phyloP scores from a whole-genome alignment of 768 basidiomycete genomes.

The Kwoniella newhampshirensis region DNA sequence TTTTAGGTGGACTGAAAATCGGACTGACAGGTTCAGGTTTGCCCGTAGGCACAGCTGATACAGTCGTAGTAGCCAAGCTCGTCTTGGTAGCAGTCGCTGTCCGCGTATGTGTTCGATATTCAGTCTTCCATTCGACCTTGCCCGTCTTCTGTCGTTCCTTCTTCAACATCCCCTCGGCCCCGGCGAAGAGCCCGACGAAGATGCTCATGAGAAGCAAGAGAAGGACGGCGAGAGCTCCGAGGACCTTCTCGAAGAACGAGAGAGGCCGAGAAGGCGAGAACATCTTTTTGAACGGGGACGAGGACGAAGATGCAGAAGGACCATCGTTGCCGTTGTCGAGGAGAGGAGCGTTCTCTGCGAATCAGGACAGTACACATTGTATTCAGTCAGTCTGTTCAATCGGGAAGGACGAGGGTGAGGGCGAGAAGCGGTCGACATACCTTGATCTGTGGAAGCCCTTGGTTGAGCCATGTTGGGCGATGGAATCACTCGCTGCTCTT shows the following conservation, averaged over 20 bases:
- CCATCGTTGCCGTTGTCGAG: slow-evolving; percentile 31
- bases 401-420: no score
- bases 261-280: slow-evolving; percentile 54
- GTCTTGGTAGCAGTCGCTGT: slow-evolving; percentile 48
- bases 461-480: slow-evolving; percentile 41
- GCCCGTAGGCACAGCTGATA: slow-evolving; percentile 56
- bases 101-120: slow-evolving; percentile 35
- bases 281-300: slow-evolving; percentile 6
- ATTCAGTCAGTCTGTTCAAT: no score
- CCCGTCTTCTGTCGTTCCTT: slow-evolving; percentile 36
- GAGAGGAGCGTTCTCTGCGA: slow-evolving; percentile 51
- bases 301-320: slow-evolving; percentile 19
- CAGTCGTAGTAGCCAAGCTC: slow-evolving; percentile 51
- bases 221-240: slow-evolving; percentile 70
- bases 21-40: slow-evolving; percentile 35
- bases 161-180: slow-evolving; percentile 74
- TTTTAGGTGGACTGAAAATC: neutral
- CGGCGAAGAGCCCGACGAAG: slow-evolving; percentile 92
- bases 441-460: slow-evolving; percentile 51
- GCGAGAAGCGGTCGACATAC: slow-evolving; percentile 33
- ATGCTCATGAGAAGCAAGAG: slow-evolving; percentile 78
- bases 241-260: slow-evolving; percentile 76
- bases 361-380: slow-evolving; percentile 4
- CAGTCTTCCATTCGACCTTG: slow-evolving; percentile 16
- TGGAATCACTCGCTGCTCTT: neutral